These are phyloP conservation scores for Picea sitchensis DNA, from an alignment of 75 land plant species.

Conservation along the genomic window DNA sequence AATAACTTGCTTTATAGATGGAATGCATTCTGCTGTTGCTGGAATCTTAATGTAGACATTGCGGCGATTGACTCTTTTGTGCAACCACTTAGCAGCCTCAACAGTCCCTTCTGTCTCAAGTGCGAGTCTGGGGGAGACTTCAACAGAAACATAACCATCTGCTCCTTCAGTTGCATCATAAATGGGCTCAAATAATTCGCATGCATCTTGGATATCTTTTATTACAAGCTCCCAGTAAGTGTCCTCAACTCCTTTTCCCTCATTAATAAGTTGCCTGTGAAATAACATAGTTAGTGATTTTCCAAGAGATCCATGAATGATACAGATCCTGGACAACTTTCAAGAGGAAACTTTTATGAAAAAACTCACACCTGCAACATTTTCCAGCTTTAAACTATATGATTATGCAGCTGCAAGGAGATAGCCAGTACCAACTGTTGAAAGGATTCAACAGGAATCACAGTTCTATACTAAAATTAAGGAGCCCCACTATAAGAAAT, in stretches of 20 bases:
- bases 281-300: slow-evolving; percentile 1
- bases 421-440: not conserved
- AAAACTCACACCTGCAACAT: not conserved
- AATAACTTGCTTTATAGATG: slow-evolving; percentile 73
- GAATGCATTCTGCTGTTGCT: slow-evolving; percentile 85
- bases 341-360: not conserved
- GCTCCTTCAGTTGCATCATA: slow-evolving; percentile 79
- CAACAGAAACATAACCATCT: slow-evolving; percentile 97
- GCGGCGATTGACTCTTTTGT: slow-evolving; percentile 63
- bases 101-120: slow-evolving; percentile 74
- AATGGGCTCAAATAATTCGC: slow-evolving; percentile 78
- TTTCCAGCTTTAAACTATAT: not conserved
- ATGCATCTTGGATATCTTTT: slow-evolving; percentile 97
- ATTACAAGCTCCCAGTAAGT: slow-evolving; percentile 96
- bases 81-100: slow-evolving; percentile 94
- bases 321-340: not conserved
- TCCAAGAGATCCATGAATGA: not conserved
- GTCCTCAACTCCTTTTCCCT: slow-evolving; percentile 75
- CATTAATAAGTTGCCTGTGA: slow-evolving; percentile 67
- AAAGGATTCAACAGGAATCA: not conserved
- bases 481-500: not conserved
- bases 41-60: slow-evolving; percentile 97
- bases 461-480: not conserved
- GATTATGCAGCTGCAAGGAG: not conserved
- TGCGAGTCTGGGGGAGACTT: slow-evolving; percentile 95